phyloP scores from a whole-genome alignment of 2,329 filamentous ascomycete species.

The Ophiognomonia clavigignenti-juglandacearum region DNA sequence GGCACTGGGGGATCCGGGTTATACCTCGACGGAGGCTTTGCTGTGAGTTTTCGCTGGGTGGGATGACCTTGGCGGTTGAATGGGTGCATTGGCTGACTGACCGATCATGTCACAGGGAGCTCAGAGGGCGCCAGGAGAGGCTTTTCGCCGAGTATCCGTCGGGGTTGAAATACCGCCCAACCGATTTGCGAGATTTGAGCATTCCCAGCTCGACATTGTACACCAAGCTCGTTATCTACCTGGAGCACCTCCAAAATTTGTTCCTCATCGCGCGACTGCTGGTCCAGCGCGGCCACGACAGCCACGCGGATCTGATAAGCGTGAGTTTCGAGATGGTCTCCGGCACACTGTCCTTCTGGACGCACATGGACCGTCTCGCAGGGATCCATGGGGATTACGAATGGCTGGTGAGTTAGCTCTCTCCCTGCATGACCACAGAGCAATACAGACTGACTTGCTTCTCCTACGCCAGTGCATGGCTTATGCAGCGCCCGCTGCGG shows the following conservation, averaged over 20 bases:
- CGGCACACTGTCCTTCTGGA: constrained; percentile 43
- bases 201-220: constrained; percentile 30
- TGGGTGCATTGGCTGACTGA: neutral
- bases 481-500: constrained; percentile 43
- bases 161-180: constrained; percentile 32
- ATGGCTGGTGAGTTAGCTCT: constrained; percentile 37
- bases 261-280: constrained; percentile 56
- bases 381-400: constrained; percentile 39
- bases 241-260: constrained; percentile 50
- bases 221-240: constrained; percentile 39
- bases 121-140: constrained; percentile 29
- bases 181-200: constrained; percentile 30
- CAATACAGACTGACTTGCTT: too few species aligned
- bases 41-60: constrained; percentile 19
- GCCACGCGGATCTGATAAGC: constrained; percentile 35
- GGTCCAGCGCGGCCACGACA: constrained; percentile 35
- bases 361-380: constrained; percentile 40
- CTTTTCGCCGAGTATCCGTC: constrained; percentile 31
- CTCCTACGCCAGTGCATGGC: constrained; percentile 43
- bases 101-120: constrained; percentile 21
- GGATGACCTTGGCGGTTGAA: neutral
- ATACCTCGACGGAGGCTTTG: constrained; percentile 31
- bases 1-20: constrained; percentile 37
- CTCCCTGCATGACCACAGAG: too few species aligned
- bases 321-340: constrained; percentile 44